Base-by-base conservation (phyloP, 179 eudicot genomes). In the Beta macrorhiza region DNA sequence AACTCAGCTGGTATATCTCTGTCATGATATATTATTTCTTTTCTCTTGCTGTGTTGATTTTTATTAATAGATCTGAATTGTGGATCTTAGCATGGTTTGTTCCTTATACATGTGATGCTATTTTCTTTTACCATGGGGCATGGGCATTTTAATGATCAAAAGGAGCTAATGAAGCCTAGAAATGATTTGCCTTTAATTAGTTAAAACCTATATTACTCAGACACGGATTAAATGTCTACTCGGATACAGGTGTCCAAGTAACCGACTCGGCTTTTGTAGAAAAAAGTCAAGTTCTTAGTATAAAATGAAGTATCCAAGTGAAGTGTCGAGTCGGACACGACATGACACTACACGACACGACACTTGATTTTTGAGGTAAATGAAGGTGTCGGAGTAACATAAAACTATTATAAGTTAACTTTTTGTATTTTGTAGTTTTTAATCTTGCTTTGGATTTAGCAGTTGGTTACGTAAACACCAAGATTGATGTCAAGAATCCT, bases 1-100 rank as follows among this genome's bases (percentile, higher is more conserved):
- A 19, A 61, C 55, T 77, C 12, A 9, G 15, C 58, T 64, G 73
- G 80, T 65, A 37, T 25, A 52, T 65, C 62, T 65, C 44, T 65
- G 70, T 65, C 44, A 65, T 13, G 17, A 25, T 55, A 5, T 63
- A 63, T 37, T 37, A 37, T 37, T 17, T 63, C 42, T 65, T 65
- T 25, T 65, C 17, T 29, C 42, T 13, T 25, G 15, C 29, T 65
- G 44, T 20, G 8, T 65, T 77, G 0, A 65, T 77, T 53, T 65
- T 25, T 64, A 5, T 14, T 51, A 22, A 56, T 29, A 16, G 57
- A 25, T 49, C 51, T 47, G 45, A 65, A 22, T 22, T 64, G 67
- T 77, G 49, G 37, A 64, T 14, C 65, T 20, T 45, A 13, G 45
- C 49, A 65, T 68, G 45, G 1, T 65, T 65, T n/a, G 15, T 57